Evolutionary conservation across 129 eudicot species (phyloP), one percentile per base, ranked within the genome.

Genomic region (Mikania micrantha): DNA sequence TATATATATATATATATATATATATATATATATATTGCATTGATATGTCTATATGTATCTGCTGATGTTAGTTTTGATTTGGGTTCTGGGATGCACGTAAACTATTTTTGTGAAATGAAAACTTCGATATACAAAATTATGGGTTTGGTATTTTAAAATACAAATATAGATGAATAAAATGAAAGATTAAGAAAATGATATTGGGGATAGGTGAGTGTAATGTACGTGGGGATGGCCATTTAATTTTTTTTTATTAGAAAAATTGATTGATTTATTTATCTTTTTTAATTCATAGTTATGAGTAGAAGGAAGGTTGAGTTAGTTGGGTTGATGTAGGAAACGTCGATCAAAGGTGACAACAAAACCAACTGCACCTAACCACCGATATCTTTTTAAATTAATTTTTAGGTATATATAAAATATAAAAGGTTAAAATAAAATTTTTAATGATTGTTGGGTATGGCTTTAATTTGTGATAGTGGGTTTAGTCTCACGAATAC

Each of bases 401-500:
- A 12, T 34, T 67, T 34, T 68, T 22, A 68, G 21, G 52, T 20
- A 21, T 35, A 21, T 7, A 66, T 31, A 9, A 9, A 10, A 64
- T 62, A 39, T 21, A 40, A 35, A 17, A 48, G 19, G 12, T 49
- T 67, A 45, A 15, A n/a, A 19, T 17, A 7, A 16, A 1, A 13
- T n/a, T 19, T 41, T 56, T 27, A 16, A 62, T 39, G 78, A 40
- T 52, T 64, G 78, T 74, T 74, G 72, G 57, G 42, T 38, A 64
- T 50, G 50, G 35, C 19, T 64, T n/a, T n/a, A n/a, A n/a, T n/a
- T 64, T 65, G 48, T 74, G 78, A 64, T 66, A 74, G 66, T 66
- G 68, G 79, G 47, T 66, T 74, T 64, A 64, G 68, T 56, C 79
- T 56, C 58, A 56, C 68, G 74, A 74, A 66, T 66, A 66, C 41